Base-by-base conservation (phyloP, 257 asterid species). In the Plantago major region DNA sequence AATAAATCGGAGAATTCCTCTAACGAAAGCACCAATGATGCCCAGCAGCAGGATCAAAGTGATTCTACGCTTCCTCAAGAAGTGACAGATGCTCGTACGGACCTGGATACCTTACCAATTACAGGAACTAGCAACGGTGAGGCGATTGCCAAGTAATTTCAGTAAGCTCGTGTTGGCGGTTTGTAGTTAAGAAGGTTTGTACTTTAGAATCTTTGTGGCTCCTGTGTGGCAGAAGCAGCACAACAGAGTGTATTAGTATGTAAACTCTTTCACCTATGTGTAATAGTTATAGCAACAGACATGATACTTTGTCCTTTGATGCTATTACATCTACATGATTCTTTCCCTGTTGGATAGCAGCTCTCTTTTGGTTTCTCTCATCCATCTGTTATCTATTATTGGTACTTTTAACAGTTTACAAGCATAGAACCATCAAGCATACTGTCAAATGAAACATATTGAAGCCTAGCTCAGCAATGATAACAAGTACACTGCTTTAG, bases 91-190 rank as follows among this genome's bases (percentile, higher is more conserved):
- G 79, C 87, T 50, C 96, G 81, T 33, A 82, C 77, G 0, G 88
- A 84, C 70, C 61, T 85, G 57, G 82, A 66, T 55, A 88, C 94
- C 11, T 81, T 90, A 78, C 94, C 91, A 3, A 86, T 77, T 42
- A 67, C 82, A 6, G 95, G 82, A 60, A 76, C 69, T 30, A 76
- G 70, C 71, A 67, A 38, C 66, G 73, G 73, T 7, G 82, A 84
- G 10, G 85, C 94, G 4, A 74, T 78, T 64, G 84, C 90, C 16
- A 58, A 82, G 86, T 83, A 73, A 79, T 17, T 53, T 46, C 57
- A 19, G 55, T 8, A 26, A 7, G 44, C 40, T 33, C 40, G 8
- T 19, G 19, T 16, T 55, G 18, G 26, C 3, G 9, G 48, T 45
- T 42, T 67, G 63, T 73, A 57, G 70, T 71, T 56, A 52, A 37